Evolutionary conservation across 2,329 filamentous ascomycete species (phyloP).

Genomic region (Truncatella angustata): DNA sequence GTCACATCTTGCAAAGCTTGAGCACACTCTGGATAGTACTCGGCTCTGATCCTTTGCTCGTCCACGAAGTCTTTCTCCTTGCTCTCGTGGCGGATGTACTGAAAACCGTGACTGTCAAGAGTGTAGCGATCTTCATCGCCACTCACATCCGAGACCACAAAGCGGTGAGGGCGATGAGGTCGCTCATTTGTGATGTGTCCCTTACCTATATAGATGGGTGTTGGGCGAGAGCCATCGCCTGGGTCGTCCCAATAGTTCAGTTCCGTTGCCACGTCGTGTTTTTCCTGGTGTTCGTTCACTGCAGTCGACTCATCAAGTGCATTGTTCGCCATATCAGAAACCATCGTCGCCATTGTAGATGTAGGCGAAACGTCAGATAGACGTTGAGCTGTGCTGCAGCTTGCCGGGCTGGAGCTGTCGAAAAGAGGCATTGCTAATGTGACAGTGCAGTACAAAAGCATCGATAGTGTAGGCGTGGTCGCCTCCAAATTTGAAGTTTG

Average conservation of each 20-base stretch:
- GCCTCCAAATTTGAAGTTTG: too few relatives aligned
- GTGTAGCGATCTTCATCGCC: constrained; percentile 38
- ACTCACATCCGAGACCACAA: constrained; percentile 38
- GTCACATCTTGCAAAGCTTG: constrained; percentile 61
- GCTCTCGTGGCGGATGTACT: constrained; percentile 31
- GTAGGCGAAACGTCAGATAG: too few relatives aligned
- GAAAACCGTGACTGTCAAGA: constrained; percentile 41
- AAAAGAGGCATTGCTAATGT: too few relatives aligned
- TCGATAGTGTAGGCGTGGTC: too few relatives aligned
- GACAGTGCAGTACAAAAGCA: too few relatives aligned
- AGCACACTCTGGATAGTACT: constrained; percentile 74
- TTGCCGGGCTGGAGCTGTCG: too few relatives aligned
- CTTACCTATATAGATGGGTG: constrained; percentile 4
- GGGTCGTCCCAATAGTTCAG: constrained; percentile 4
- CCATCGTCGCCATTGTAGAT: neutral
- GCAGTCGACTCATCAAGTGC: neutral
- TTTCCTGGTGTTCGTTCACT: neutral
- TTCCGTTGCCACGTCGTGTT: constrained; percentile 3
- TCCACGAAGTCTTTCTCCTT: constrained; percentile 38
- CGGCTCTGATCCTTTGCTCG: constrained; percentile 56
- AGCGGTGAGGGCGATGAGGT: constrained; percentile 37
- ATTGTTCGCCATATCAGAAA: neutral
- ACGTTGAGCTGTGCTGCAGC: too few relatives aligned
- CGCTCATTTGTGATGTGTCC: constrained; percentile 38
- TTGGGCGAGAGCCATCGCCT: constrained; percentile 1